Evolutionary conservation across 2,329 filamentous ascomycete genomes (phyloP), one percentile per base, ranked within the genome.

Genomic region (Phaeophleospora eucalypticola): DNA sequence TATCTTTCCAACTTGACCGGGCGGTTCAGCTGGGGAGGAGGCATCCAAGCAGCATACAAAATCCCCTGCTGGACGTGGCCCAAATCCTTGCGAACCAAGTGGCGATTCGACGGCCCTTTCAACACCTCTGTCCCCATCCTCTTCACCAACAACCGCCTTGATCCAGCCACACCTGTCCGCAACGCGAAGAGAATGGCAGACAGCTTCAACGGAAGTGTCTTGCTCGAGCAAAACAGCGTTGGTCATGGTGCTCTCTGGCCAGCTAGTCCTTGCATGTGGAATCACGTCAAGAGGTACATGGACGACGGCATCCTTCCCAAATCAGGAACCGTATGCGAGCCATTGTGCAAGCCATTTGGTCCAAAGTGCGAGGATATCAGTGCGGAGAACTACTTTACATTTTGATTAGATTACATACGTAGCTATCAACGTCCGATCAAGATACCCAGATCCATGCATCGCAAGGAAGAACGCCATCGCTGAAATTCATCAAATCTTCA

Each of bases 151-250:
- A 56, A 56, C 20, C 39, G 46, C 9, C 34, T 54, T 2, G 66
- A 68, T 46, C 65, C 66, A 3, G 65, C 66, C 4, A 68, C 66
- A 4, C 65, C 66, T 0, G 46, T 62, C 10, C 47, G 45, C 15
- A 60, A 59, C 36, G 62, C 64, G 6, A 58, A 52, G 18, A 58
- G 65, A 33, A 71, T 71, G 68, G 60, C 63, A 3, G 54, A 42
- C 15, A 54, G 61, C 2, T 66, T 61, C 37, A 49, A 54, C 7
- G 63, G 60, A 9, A 61, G 60, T 6, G 60, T 57, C 16, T 58
- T 61, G 2, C 45, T 66, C 7, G 58, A 59, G 4, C 65, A 67
- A 41, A 56, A 68, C 36, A 58, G 58, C 7, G 53, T 57, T 3
- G 65, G 65, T 14, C 63, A 67, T 48, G 63, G 62, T 21, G 56